Base-by-base conservation (phyloP, 164 flowering plant species). In the Magnolia sinica region DNA sequence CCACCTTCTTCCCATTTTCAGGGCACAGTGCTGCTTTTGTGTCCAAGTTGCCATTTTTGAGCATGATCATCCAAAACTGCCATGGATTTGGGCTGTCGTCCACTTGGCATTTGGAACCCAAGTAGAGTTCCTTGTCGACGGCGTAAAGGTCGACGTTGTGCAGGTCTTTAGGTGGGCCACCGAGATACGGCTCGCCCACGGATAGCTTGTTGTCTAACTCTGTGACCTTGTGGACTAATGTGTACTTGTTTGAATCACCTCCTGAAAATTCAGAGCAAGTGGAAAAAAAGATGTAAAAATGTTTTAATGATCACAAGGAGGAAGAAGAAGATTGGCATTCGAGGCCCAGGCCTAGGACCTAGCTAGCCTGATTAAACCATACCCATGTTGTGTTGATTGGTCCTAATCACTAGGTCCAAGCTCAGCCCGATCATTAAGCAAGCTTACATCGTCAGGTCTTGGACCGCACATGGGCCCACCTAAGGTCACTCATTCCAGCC, bases 1-100 rank as follows among this genome's bases (percentile, higher is more conserved):
- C 84, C 0, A 76, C 81, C 77, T 79, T 82, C 58, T 74, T 70
- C 7, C 97, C 93, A 74, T 92, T 86, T 73, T 85, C 72, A 0
- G 94, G 97, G 81, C 96, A 91, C 65, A 71, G 52, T 11, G 81
- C 85, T 0, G 92, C 82, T 0, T 14, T 69, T 0, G 89, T 88
- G 85, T 90, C 96, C 81, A 84, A 76, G 84, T 91, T 90, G 51
- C 96, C 96, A 79, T 77, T 91, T 81, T 91, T 90, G 31, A 91
- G 88, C 96, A 90, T 90, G 64, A 90, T 71, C 91, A 89, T 90
- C 93, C 96, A 90, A 29, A 90, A 91, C 7, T 92, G 88, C 97
- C 97, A 92, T 74, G 94, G 91, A 23, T 82, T 79, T 50, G 89
- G 87, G 4, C 27, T 45, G 80, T 87, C 89, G 1, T 69, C 9